These are phyloP conservation scores for Clavariopsis aquatica DNA, from an alignment of 495 filamentous ascomycete species.

Conservation along the genomic window DNA sequence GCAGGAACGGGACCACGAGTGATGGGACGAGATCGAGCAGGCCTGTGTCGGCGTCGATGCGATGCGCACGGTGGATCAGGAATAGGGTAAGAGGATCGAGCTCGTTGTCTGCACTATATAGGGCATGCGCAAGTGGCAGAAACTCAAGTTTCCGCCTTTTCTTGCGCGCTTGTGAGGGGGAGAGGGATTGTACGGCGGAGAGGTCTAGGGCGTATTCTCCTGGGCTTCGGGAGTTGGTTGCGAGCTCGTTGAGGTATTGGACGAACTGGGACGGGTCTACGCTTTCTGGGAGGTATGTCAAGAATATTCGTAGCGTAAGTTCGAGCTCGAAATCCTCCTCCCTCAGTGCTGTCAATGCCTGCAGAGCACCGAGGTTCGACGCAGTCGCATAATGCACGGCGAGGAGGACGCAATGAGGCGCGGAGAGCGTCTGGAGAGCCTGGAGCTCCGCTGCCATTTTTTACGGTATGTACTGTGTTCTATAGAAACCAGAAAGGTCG, in stretches of 20 bases:
- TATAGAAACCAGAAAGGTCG: neutral
- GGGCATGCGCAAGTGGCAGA: slow-evolving; percentile 53
- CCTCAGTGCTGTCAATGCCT: slow-evolving; percentile 60
- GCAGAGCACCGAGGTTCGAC: slow-evolving; percentile 63
- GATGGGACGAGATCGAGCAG: slow-evolving; percentile 70
- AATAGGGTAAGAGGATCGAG: slow-evolving; percentile 67
- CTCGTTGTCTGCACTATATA: slow-evolving; percentile 44
- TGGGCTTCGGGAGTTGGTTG: slow-evolving; percentile 37
- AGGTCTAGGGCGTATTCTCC: slow-evolving; percentile 54
- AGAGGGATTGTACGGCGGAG: slow-evolving; percentile 61
- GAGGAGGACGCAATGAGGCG: slow-evolving; percentile 63
- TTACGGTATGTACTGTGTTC: neutral
- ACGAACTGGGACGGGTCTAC: slow-evolving; percentile 65
- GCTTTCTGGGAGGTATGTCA: slow-evolving; percentile 83
- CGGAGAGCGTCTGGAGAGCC: slow-evolving; percentile 46
- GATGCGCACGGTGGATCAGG: slow-evolving; percentile 71
- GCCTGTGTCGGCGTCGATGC: slow-evolving; percentile 77
- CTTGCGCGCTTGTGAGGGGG: slow-evolving; percentile 65
- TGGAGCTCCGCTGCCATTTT: slow-evolving; percentile 16
- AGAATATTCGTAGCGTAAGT: slow-evolving; percentile 73
- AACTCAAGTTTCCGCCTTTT: slow-evolving; percentile 71
- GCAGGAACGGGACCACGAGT: slow-evolving; percentile 73
- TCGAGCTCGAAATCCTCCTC: slow-evolving; percentile 62
- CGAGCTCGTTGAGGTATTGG: slow-evolving; percentile 59
- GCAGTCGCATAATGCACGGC: slow-evolving; percentile 61